Evolutionary conservation across 148 eudicot genomes (phyloP), one percentile per base, ranked within the genome.

Genomic region (Dysphania ambrosioides): DNA sequence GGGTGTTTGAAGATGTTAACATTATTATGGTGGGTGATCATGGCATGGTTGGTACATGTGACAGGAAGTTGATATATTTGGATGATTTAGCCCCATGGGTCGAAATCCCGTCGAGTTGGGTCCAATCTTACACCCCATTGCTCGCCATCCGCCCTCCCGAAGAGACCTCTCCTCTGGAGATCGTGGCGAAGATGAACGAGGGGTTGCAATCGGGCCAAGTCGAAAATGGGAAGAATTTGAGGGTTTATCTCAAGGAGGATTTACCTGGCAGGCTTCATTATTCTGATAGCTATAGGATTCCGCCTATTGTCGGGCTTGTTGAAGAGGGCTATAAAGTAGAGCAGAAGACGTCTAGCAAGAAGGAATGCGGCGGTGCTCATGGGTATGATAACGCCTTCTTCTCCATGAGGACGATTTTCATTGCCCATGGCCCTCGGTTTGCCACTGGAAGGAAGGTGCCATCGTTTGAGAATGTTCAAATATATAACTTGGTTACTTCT

Each of bases 41-140:
- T 85, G 98, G 98, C 4, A 93, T 93, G 98, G 97, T 89, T 53
- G 97, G 98, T 55, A 93, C 97, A 8, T 93, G 98, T 64, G 98
- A 93, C 81, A 83, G 84, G 73, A 93, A 91, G 78, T 63, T 93
- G 66, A 80, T 91, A 5, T 85, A 75, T 78, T 77, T 91, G 26
- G 93, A 89, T 32, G 98, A 93, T 86, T 83, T 93, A 55, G 81
- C 82, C 12, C 88, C 87, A 21, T 93, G 88, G 90, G 72, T 93
- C 47, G 78, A 87, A 9, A 85, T 93, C 49, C 88, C 91, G 0
- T 21, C 79, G 19, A 75, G 68, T 78, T 93, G 98, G 97, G 89
- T 93, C 11, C 93, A 91, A 40, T 89, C 86, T 6, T 91, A 89
- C 72, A 91, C 80, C 65, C 97, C 98, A 1, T 67, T 93, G 83